A percentile compares a stretch with the other conserved stretches of the same genome.
Evolutionary conservation across 805 yeast species (phyloP).

Genomic region (Candida tallmaniae): DNA sequence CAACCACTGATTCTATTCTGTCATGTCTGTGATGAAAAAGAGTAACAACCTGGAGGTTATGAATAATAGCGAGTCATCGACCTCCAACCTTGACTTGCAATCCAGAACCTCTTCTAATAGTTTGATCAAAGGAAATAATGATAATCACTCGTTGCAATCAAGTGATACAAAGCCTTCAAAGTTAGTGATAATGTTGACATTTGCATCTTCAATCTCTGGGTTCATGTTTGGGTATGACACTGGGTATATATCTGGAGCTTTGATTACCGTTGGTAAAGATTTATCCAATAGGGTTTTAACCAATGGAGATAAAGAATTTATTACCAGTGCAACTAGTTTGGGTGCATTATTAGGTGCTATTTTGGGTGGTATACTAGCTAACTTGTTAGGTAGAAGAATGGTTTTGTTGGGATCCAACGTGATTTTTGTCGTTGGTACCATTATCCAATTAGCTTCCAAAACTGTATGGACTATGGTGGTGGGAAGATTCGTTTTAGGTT

Average conservation of each 20-base stretch:
- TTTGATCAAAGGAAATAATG: slow-evolving; percentile 4
- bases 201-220: slow-evolving; percentile 85
- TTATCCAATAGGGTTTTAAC: slow-evolving; percentile 54
- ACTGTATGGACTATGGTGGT: slow-evolving; percentile 86
- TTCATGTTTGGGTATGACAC: slow-evolving; percentile 98
- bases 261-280: slow-evolving; percentile 80
- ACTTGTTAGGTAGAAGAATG: slow-evolving; percentile 77
- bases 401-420: slow-evolving; percentile 79
- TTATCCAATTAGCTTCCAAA: slow-evolving; percentile 75
- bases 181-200: slow-evolving; percentile 63
- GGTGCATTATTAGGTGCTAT: slow-evolving; percentile 85
- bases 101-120: slow-evolving; percentile 3
- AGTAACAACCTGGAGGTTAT: not conserved
- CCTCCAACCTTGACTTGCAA: slow-evolving; percentile 2
- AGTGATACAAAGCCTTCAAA: slow-evolving; percentile 43
- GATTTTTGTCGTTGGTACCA: slow-evolving; percentile 79
- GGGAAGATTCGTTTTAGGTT: slow-evolving; percentile 91
- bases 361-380: slow-evolving; percentile 79
- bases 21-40: too few relatives aligned
- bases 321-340: slow-evolving; percentile 90
- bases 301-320: slow-evolving; percentile 79
- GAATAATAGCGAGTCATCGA: not conserved
- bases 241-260: slow-evolving; percentile 91
- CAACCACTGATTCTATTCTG: too few relatives aligned
- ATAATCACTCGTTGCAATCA: not conserved